Base-by-base conservation (phyloP, 2,329 filamentous ascomycete genomes). In the Exophiala sp. region DNA sequence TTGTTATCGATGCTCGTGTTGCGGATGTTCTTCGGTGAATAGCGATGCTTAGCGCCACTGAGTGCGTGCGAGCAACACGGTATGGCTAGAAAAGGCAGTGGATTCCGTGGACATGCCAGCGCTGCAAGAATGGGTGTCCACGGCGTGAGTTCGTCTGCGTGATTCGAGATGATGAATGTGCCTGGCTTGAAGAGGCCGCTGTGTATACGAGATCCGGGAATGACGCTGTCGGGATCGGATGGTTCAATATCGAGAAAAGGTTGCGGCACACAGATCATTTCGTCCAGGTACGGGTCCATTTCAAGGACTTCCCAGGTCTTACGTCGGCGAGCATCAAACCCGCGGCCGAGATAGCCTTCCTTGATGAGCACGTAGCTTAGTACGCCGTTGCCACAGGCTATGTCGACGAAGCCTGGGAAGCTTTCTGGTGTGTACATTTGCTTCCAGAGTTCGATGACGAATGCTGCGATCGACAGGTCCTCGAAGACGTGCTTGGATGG, bases 101-200 rank as follows among this genome's bases (percentile, higher is more conserved):
- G 73, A 0, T 87, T 91, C 12, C 53, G 50, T 0, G 69, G 69
- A 49, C 61, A 65, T 2, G 73, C 66, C 1, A 90, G 74, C 5
- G 83, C 82, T 1, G 89, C 91, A 38, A 99, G 81, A 14, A 97
- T 80, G 0, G 94, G 94, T 0, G 94, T 97, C 94, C 94, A 99
- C 0, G 89, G 84, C 0, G 94, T 99, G 11, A 99, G 80, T 72
- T 99, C 91, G 68, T 99, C 94, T 9, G 92, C 92, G 69, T 99
- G 94, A 67, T 99, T 99, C 45, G 91, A 95, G 59, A 99, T 87
- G 64, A 99, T 90, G 70, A 99, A 99, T 0, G 90, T 95, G 24
- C 84, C 83, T 12, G 71, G 68, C 0, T 83, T 78, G 65, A 97
- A 96, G 8, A 77, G 65, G 34, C 92, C 94, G 58, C 68, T 64